Base-by-base conservation (phyloP, 2,329 filamentous ascomycete species). In the Aureobasidium pullulans region DNA sequence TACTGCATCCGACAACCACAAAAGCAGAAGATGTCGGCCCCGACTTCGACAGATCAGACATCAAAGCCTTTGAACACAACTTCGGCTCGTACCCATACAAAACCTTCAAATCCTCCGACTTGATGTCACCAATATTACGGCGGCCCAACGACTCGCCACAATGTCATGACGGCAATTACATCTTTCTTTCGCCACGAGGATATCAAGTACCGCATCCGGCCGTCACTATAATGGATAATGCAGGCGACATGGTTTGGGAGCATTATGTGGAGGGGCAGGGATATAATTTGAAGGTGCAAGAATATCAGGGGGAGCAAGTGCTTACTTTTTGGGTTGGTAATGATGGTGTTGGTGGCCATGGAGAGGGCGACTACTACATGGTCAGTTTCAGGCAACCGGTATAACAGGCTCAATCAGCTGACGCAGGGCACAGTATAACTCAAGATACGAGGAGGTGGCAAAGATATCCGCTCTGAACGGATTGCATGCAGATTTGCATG, bases 401-500 rank as follows among this genome's bases (percentile, higher is more conserved):
- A 40, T 40, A 36, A 2, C 34, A 13, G 11, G 37, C 6, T 13
- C 37, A n/a, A 6, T n/a, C 15, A 6, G 37, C 37, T 40, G 5
- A 40, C 19, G 9, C 6, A 15, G 11, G 15, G 3, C 4, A 11
- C 31, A 49, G 47, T 49, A 49, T 64, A 68, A 71, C 47, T 65
- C 69, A 13, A 68, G 67, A 40, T 65, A 67, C 44, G 54, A 76
- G 37, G 67, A 73, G 59, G 71, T 66, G 4, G 73, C 72, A 53
- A 72, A 67, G 34, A 67, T 78, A 29, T 61, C 62, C 23, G 75
- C 72, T 4, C 72, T 71, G 13, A 34, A 57, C 6, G 50, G 39
- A 28, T 62, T 73, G 11, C 64, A 64, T 9, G 71, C 70, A 15
- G 71, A 79, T 57, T 68, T 76, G 46, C 77, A 79, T 63, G 76